Evolutionary conservation across 805 yeast species (phyloP).

Genomic region (Tetrapisispora phaffii): DNA sequence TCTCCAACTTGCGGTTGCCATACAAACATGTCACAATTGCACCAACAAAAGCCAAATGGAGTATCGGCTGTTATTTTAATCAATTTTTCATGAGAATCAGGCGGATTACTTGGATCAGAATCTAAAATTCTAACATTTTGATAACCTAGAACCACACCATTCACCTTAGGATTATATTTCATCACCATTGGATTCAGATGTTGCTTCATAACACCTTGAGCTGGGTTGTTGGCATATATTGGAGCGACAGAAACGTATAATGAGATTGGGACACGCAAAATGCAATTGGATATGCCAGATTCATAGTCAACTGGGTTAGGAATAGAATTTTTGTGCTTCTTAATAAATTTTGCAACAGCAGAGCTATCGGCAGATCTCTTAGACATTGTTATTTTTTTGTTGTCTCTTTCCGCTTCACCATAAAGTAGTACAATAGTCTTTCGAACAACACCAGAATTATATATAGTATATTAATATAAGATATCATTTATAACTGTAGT

Average conservation of each 20-base stretch:
- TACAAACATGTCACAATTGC: slow-evolving; percentile 66
- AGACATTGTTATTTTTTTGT: not conserved
- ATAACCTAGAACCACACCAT: slow-evolving; percentile 81
- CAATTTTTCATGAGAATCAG: slow-evolving; percentile 34
- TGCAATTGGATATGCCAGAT: slow-evolving; percentile 27
- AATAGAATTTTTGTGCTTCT: slow-evolving; percentile 20
- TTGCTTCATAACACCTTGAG: slow-evolving; percentile 73
- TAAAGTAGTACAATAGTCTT: too few relatives aligned
- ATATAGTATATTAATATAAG: too few relatives aligned
- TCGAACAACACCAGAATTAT: too few relatives aligned
- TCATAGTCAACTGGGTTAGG: slow-evolving; percentile 23
- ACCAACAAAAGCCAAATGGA: slow-evolving; percentile 87
- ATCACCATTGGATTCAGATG: slow-evolving; percentile 85
- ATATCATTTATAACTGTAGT: too few relatives aligned
- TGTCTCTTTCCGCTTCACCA: not conserved
- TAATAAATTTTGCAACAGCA: slow-evolving; percentile 18
- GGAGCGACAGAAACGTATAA: slow-evolving; percentile 88
- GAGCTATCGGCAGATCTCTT: slow-evolving; percentile 22
- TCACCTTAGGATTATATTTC: slow-evolving; percentile 62
- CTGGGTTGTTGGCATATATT: slow-evolving; percentile 52
- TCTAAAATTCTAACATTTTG: slow-evolving; percentile 47
- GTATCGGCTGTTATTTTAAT: slow-evolving; percentile 67
- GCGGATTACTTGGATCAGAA: slow-evolving; percentile 34
- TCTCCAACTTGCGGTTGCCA: slow-evolving; percentile 94
- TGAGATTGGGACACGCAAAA: slow-evolving; percentile 29